Evolutionary conservation across 257 asterid genomes (phyloP), one percentile per base, ranked within the genome.

Genomic region (Solanum corneliomulleri): DNA sequence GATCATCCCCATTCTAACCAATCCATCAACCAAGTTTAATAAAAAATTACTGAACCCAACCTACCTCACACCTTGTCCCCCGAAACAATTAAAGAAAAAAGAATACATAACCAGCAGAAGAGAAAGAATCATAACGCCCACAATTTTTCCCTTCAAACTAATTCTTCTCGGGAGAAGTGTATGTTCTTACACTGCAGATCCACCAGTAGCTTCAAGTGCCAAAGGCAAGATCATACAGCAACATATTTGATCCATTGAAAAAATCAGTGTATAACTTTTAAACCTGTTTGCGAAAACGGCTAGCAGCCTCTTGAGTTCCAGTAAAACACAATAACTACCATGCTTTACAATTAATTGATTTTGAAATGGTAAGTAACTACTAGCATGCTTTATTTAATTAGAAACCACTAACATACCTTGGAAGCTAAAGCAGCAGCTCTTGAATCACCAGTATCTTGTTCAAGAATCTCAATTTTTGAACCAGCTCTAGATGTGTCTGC

Each of bases 361-460:
- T 37, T 74, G 20, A 21, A 39, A 74, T 74, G 82, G 33, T 74
- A 72, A 35, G 81, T 21, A 80, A 45, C 42, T 11, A 49, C 20
- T 18, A 29, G 29, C 85, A 81, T 47, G 44, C 44, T 81, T 49
- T 31, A 6, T 81, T 81, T 18, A 47, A 20, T 81, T 31, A 49
- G 69, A 29, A 44, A 85, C 18, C 33, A 47, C 77, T 52, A 72
- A 49, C 88, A 37, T 92, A 95, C 99, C 98, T 90, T 93, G 87
- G 93, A 89, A 89, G 92, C 89, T 88, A 87, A 69, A 77, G 90
- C 87, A 83, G 83, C 83, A 74, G 91, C 89, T 45, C 91, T 90
- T 2, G 98, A 97, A 91, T 93, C 96, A 92, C 94, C 98, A 35
- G 97, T 93, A 86, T 94, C 99, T 56, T 91, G 94, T 85, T 92